Conservation (phyloP, 2,329 filamentous ascomycete species). For the Sporothrix pallida region DNA sequence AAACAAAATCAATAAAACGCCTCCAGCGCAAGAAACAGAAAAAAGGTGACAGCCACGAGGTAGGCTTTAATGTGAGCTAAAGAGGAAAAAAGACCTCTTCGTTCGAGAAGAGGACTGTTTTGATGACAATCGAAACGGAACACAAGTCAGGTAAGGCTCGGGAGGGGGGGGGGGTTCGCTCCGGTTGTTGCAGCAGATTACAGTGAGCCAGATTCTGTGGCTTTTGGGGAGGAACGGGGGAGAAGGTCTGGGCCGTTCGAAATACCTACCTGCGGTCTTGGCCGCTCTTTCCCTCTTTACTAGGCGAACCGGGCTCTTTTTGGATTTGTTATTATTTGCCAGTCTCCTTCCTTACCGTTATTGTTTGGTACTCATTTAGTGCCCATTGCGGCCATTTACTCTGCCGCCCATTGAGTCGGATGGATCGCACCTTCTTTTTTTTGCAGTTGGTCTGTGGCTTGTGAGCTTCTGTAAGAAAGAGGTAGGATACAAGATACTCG, state of each 20-base stretch:
- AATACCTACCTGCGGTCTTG: neutral
- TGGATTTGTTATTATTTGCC: neutral
- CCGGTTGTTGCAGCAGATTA: neutral
- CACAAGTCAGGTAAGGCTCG: neutral
- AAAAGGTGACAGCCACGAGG: neutral
- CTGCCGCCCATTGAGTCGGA: neutral
- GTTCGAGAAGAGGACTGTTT: neutral
- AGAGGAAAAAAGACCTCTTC: neutral
- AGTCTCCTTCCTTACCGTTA: neutral
- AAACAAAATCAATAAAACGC: slow-evolving; percentile 12
- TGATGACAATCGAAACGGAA: neutral
- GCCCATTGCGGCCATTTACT: neutral
- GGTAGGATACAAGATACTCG: neutral
- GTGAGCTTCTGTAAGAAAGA: too few species aligned
- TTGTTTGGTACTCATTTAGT: neutral
- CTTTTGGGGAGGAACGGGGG: neutral
- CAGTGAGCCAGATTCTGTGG: slow-evolving; percentile 12
- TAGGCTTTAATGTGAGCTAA: neutral
- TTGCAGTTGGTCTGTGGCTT: neutral
- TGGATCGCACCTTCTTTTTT: neutral
- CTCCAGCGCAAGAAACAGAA: neutral
- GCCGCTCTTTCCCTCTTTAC: slow-evolving; percentile 2
- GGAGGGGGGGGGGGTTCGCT: neutral
- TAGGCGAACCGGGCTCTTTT: too few species aligned
- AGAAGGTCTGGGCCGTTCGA: slow-evolving; percentile 17